Evolutionary conservation across 306 rosid genomes (phyloP), one percentile per base, ranked within the genome.

Genomic region (Sechiopsis laciniata): DNA sequence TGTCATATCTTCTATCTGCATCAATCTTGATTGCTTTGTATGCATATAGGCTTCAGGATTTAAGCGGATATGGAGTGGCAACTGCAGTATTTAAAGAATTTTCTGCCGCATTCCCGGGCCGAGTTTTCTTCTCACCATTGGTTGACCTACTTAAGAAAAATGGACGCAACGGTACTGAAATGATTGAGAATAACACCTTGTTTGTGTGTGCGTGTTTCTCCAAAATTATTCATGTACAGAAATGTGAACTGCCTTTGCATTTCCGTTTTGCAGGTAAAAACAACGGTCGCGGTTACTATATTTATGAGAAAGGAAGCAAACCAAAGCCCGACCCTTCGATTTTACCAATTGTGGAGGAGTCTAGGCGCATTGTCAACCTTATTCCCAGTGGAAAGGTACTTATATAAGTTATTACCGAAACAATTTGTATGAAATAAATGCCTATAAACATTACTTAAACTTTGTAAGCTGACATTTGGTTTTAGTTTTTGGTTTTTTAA

Each of bases 221-320:
- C 22, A 14, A 48, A 24, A 22, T 14, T 22, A 50, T 48, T 69
- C 58, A 8, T 16, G 74, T 50, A 51, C 7, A 51, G 15, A 26
- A 70, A 48, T 50, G 7, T 15, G 4, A 51, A 70, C 59, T 50
- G 59, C 22, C 69, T 55, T 24, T 81, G 19, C 71, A 57, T 73
- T 75, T 16, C 26, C 57, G 32, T 56, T 19, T 32, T 52, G 74
- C 70, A 91, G 99, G 97, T 48, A 95, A 95, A 84, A 89, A 85
- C 88, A 95, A 95, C 73, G 96, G 97, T 64, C 88, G 84, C 83
- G 97, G 99, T 22, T 95, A 74, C 80, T 95, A 91, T 83, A 69
- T 75, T 57, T 89, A 86, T 75, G 90, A 86, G 80, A 91, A 79
- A 87, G 97, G 95, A 58, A 84, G 91, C 88, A 84, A n/a, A 74